Conservation (phyloP, 78 protist genomes). For the Polysphondylium violaceum region DNA sequence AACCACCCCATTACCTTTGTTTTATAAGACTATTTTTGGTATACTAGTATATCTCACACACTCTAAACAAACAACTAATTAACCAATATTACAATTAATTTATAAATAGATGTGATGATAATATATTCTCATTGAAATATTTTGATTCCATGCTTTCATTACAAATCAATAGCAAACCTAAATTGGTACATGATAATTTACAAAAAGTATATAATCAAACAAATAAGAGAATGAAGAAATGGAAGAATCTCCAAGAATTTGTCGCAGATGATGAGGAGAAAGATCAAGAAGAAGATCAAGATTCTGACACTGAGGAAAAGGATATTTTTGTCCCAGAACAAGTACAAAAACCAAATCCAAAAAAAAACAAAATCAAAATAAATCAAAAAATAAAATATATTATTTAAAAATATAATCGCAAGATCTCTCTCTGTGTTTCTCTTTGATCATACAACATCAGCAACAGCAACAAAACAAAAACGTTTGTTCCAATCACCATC, state of each 20-base stretch:
- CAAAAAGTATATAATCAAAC: constrained; percentile 27
- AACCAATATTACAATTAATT: neutral
- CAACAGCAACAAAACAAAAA: too few species aligned
- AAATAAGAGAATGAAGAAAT: neutral
- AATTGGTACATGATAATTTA: constrained; percentile 12
- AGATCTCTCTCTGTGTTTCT: too few species aligned
- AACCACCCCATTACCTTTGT: neutral
- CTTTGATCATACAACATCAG: too few species aligned
- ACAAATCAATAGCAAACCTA: constrained; percentile 3
- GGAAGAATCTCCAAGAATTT: constrained; percentile 10
- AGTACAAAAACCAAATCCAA: too few species aligned
- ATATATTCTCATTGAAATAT: constrained; percentile 53
- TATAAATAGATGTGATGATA: constrained; percentile 65
- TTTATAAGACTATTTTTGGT: neutral
- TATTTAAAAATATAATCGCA: too few species aligned
- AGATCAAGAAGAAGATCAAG: too few species aligned
- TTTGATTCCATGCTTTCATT: constrained; percentile 12
- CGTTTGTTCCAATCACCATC: too few species aligned
- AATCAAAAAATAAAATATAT: too few species aligned
- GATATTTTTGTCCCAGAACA: too few species aligned
- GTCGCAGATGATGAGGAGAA: too few species aligned
- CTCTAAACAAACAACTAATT: neutral
- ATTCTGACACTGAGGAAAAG: too few species aligned
- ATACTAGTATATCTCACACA: neutral
- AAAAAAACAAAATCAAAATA: too few species aligned